Percentiles rank a stretch among this genome's conserved stretches.
Conservation (phyloP, 495 filamentous ascomycete species). For the Clohesyomyces aquaticus region DNA sequence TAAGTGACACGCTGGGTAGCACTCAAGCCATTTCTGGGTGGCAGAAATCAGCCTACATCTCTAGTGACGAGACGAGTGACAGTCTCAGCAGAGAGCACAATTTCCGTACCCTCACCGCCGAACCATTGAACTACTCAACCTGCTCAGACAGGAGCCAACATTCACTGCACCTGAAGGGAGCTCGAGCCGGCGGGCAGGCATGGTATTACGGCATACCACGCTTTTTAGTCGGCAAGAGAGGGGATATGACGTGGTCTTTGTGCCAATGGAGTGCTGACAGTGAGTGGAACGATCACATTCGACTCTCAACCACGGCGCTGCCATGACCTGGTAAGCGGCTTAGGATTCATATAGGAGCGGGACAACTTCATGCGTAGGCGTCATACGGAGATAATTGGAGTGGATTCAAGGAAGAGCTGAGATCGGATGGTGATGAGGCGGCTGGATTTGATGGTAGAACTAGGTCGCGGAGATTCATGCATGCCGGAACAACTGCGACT, state of each 20-base stretch:
- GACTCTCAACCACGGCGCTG: conserved; percentile 18
- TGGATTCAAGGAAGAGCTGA: conserved; percentile 10
- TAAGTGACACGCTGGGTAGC: conserved; percentile 27
- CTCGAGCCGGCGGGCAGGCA: conserved; percentile 13
- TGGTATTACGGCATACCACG: conserved; percentile 10
- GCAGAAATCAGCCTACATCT: conserved; percentile 31
- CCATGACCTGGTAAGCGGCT: conserved; percentile 21
- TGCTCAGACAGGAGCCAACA: conserved; percentile 20
- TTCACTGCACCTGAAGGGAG: conserved; percentile 19
- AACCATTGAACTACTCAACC: conserved; percentile 25
- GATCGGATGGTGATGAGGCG: conserved; percentile 3
- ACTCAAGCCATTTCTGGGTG: conserved; percentile 21
- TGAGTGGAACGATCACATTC: conserved; percentile 22
- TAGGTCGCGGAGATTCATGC: conserved; percentile 15
- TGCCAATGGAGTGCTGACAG: conserved; percentile 16
- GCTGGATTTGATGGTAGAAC: conserved; percentile 12
- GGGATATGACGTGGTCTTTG: conserved; percentile 10
- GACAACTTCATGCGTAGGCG: conserved; percentile 22
- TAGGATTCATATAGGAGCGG: conserved; percentile 25
- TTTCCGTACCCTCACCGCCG: conserved; percentile 23
- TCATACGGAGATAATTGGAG: conserved; percentile 16
- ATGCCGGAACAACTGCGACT: conserved; percentile 16
- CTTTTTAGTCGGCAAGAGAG: conserved; percentile 1
- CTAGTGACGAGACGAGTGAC: conserved; percentile 18
- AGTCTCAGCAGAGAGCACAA: conserved; percentile 28